Percentiles rank a stretch among this genome's conserved stretches.
Evolutionary conservation across 2,329 filamentous ascomycete genomes (phyloP).

Genomic region (Alternaria sp.): DNA sequence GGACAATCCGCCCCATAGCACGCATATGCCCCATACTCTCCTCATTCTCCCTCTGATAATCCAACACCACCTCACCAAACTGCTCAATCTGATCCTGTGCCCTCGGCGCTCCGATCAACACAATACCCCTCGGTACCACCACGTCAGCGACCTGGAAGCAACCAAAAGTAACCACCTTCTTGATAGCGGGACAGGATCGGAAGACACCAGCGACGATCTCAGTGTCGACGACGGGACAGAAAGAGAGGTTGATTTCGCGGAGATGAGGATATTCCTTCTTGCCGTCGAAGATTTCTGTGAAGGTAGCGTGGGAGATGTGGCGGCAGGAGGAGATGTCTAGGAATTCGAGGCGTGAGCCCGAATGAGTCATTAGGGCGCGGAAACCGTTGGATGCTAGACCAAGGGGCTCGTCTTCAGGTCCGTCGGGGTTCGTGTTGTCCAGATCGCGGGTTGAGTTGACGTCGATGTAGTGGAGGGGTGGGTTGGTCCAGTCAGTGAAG

Average conservation of each 20-base stretch:
- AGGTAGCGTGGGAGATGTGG: slow-evolving; percentile 74
- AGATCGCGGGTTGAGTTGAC: slow-evolving; percentile 78
- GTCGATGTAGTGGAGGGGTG: slow-evolving; percentile 72
- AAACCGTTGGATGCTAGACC: slow-evolving; percentile 81
- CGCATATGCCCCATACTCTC: slow-evolving; percentile 5
- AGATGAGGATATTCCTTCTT: slow-evolving; percentile 70
- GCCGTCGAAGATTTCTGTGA: slow-evolving; percentile 74
- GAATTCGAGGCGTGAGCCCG: slow-evolving; percentile 67
- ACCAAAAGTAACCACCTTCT: slow-evolving; percentile 66
- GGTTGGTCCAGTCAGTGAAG: slow-evolving; percentile 79
- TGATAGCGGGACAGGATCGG: slow-evolving; percentile 64
- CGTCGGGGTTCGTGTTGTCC: slow-evolving; percentile 72
- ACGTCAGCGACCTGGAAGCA: slow-evolving; percentile 66
- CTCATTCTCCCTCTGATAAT: slow-evolving; percentile 35
- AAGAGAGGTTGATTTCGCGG: slow-evolving; percentile 76
- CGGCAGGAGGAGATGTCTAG: slow-evolving; percentile 85
- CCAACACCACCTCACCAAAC: slow-evolving; percentile 49
- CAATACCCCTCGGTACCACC: slow-evolving; percentile 62
- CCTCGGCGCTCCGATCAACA: slow-evolving; percentile 65
- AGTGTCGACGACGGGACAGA: slow-evolving; percentile 72
- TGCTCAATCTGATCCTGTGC: slow-evolving; percentile 64
- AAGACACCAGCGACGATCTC: slow-evolving; percentile 69
- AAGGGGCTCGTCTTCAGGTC: slow-evolving; percentile 63
- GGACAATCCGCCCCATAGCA: slow-evolving; percentile 26
- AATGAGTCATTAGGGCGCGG: slow-evolving; percentile 82